A percentile compares a stretch with the other conserved stretches of the same genome.
These are phyloP conservation scores for Verticillium nonalfalfae DNA, from an alignment of 2,329 filamentous ascomycete species.

Conservation along the genomic window DNA sequence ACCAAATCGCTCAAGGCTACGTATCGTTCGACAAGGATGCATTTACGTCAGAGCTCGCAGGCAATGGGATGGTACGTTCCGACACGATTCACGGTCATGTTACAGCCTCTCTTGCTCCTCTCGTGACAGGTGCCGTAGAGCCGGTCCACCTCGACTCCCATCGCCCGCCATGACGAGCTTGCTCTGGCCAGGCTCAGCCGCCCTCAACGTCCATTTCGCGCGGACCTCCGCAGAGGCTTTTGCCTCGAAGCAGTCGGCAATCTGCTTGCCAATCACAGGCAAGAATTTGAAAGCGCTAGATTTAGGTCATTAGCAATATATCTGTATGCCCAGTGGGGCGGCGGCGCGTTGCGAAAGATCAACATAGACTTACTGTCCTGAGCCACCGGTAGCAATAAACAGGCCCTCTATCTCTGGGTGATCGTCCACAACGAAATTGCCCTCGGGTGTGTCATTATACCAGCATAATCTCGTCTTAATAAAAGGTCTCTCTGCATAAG, in stretches of 20 bases:
- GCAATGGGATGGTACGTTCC: neutral
- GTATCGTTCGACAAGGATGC: neutral
- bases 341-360: neutral
- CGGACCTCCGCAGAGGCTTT: constrained; percentile 19
- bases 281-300: constrained; percentile 19
- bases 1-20: no score
- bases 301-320: neutral
- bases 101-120: constrained; percentile 21
- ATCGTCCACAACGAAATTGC: constrained; percentile 53
- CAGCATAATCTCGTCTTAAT: constrained; percentile 49
- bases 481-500: constrained; percentile 45
- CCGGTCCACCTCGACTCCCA: constrained; percentile 21
- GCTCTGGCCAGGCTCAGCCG: neutral
- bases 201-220: constrained; percentile 21
- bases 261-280: constrained; percentile 16
- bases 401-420: constrained; percentile 40
- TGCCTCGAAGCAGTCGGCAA: constrained; percentile 25
- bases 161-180: constrained; percentile 16
- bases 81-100: neutral
- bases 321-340: neutral
- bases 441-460: constrained; percentile 60
- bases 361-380: constrained; percentile 25
- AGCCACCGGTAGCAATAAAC: constrained; percentile 40
- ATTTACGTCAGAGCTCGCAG: neutral
- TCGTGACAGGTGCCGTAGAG: constrained; percentile 15